phyloP scores from a whole-genome alignment of 192 early-diverging fungal genomes.

The Thamnidium elegans region DNA sequence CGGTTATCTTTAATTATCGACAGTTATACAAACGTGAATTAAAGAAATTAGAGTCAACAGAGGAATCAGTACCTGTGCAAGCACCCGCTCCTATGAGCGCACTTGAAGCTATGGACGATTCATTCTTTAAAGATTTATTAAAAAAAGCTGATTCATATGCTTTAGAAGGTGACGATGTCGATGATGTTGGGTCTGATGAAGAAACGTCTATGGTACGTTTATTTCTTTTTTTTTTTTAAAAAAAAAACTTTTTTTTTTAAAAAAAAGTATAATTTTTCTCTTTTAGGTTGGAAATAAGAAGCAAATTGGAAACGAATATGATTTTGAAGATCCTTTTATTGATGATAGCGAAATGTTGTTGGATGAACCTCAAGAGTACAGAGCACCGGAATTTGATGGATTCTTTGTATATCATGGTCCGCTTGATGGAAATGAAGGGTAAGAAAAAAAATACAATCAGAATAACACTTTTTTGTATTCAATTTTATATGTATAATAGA shows the following conservation, averaged over 20 bases:
- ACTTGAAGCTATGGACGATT: not conserved
- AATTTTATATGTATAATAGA: too few species aligned
- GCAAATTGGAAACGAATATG: conserved; percentile 40
- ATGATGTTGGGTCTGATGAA: conserved; percentile 15
- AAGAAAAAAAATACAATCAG: too few species aligned
- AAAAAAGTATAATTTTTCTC: too few species aligned
- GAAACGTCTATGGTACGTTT: conserved; percentile 1
- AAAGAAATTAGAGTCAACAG: not conserved
- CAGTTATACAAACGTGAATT: conserved; percentile 4
- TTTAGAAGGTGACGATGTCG: conserved; percentile 6
- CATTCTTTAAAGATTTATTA: not conserved
- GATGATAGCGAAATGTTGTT: conserved; percentile 58
- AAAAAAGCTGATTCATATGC: not conserved
- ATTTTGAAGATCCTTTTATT: conserved; percentile 56
- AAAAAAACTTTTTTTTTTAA: too few species aligned
- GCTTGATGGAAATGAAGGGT: conserved; percentile 31
- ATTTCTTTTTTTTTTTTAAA: not conserved
- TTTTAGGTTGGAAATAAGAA: not conserved
- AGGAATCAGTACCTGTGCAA: not conserved
- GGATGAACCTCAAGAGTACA: conserved; percentile 25
- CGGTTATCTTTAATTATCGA: conserved; percentile 5
- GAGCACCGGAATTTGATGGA: conserved; percentile 37
- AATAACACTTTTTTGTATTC: too few species aligned
- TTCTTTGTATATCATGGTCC: conserved; percentile 53
- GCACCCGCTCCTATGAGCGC: not conserved